A percentile compares a stretch with the other conserved stretches of the same genome.
These are phyloP conservation scores for Salvia splendens DNA, from an alignment of 257 asterid genomes.

Conservation along the genomic window DNA sequence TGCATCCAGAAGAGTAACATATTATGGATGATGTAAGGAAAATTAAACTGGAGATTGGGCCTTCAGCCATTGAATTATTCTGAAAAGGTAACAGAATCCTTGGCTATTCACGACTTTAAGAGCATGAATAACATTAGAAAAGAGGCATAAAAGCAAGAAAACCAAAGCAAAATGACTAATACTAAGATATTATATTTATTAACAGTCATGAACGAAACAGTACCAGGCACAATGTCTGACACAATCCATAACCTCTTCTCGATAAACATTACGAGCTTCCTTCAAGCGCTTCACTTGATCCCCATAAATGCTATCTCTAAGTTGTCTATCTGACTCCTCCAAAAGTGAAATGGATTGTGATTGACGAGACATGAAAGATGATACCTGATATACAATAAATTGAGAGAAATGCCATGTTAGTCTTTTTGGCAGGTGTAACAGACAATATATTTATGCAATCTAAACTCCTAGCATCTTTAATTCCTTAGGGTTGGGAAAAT, in stretches of 20 bases:
- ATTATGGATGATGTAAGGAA: slow-evolving; percentile 2
- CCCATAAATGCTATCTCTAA: slow-evolving; percentile 63
- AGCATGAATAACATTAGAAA: slow-evolving; percentile 8
- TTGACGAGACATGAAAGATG: slow-evolving; percentile 81
- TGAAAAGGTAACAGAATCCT: slow-evolving; percentile 5
- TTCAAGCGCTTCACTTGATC: slow-evolving; percentile 82
- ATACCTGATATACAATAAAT: slow-evolving; percentile 56
- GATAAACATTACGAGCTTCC: slow-evolving; percentile 74
- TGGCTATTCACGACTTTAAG: slow-evolving; percentile 8
- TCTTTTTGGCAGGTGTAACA: not conserved
- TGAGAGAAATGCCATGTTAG: not conserved
- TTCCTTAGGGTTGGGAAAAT: not conserved
- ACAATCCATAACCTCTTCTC: slow-evolving; percentile 92
- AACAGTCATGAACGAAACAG: slow-evolving; percentile 17
- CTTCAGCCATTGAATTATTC: slow-evolving; percentile 4
- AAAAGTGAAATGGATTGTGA: slow-evolving; percentile 66
- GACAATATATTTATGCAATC: not conserved
- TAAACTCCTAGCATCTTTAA: not conserved
- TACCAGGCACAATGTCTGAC: slow-evolving; percentile 98
- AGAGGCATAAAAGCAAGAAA: not conserved
- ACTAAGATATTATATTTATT: not conserved
- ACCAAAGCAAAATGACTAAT: not conserved
- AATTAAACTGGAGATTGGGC: slow-evolving; percentile 1
- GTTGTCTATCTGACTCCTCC: slow-evolving; percentile 93
- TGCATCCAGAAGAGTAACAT: slow-evolving; percentile 12